These are phyloP conservation scores for Pseudodiploospora longispora DNA, from an alignment of 2,329 filamentous ascomycete genomes.

Conservation along the genomic window DNA sequence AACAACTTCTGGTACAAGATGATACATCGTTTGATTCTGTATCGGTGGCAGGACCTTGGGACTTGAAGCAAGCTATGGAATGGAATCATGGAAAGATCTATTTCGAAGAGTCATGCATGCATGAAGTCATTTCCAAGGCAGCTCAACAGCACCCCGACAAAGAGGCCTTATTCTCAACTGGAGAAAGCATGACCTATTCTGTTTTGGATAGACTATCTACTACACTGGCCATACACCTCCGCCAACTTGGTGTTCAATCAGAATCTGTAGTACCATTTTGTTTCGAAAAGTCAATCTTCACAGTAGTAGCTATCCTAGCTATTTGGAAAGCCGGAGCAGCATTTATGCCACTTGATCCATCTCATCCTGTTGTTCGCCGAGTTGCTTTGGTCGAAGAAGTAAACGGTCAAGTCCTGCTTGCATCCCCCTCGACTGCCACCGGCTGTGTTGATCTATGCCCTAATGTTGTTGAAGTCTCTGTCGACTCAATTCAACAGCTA, in stretches of 20 bases:
- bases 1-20: neutral
- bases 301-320: slow-evolving; percentile 13
- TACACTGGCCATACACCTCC: neutral
- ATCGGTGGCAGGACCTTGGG: neutral
- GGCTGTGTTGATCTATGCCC: slow-evolving; percentile 1
- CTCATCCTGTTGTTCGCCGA: slow-evolving; percentile 1
- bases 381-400: slow-evolving; percentile 4
- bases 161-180: slow-evolving; percentile 1
- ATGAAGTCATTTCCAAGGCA: neutral
- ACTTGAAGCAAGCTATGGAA: neutral
- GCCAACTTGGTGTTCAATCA: slow-evolving; percentile 13
- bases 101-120: neutral
- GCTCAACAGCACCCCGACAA: neutral
- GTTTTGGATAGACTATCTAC: neutral
- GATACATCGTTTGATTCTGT: neutral
- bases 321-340: slow-evolving; percentile 18
- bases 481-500: neutral
- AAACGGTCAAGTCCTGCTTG: slow-evolving; percentile 1
- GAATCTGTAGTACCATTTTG: slow-evolving; percentile 10
- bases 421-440: slow-evolving; percentile 3
- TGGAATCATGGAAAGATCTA: neutral
- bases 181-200: neutral
- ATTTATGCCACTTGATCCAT: slow-evolving; percentile 17
- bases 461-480: slow-evolving; percentile 3
- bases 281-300: slow-evolving; percentile 11